Evolutionary conservation across 495 filamentous ascomycete species (phyloP).

Genomic region (Ramalina intermedia): DNA sequence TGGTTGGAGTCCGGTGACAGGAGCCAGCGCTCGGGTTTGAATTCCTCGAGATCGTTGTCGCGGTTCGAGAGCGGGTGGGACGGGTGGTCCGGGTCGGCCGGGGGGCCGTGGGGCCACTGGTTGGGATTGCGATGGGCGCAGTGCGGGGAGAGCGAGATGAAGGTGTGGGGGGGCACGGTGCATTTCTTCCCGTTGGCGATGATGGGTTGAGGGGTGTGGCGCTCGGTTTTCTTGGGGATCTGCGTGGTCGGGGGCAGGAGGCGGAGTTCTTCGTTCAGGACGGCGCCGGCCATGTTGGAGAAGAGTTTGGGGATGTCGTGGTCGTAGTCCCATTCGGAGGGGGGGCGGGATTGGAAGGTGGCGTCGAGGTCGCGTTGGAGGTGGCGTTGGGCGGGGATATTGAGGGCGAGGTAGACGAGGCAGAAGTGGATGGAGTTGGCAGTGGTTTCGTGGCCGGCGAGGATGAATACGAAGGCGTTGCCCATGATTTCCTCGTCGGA

Average conservation of each 20-base stretch:
- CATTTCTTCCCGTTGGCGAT: slow-evolving; percentile 33
- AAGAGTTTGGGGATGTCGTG: slow-evolving; percentile 38
- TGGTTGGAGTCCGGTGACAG: slow-evolving; percentile 26
- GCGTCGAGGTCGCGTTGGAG: slow-evolving; percentile 49
- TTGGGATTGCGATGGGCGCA: slow-evolving; percentile 45
- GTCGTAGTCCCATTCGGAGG: slow-evolving; percentile 49
- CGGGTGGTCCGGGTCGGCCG: slow-evolving; percentile 14
- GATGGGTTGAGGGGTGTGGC: slow-evolving; percentile 33
- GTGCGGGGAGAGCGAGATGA: slow-evolving; percentile 31
- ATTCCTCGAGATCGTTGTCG: slow-evolving; percentile 31
- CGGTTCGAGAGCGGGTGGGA: slow-evolving; percentile 12
- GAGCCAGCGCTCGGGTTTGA: slow-evolving; percentile 44
- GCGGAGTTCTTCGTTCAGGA: slow-evolving; percentile 54
- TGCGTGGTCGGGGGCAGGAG: slow-evolving; percentile 44
- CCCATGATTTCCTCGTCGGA: slow-evolving; percentile 48
- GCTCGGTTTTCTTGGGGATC: slow-evolving; percentile 43
- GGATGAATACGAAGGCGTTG: slow-evolving; percentile 56
- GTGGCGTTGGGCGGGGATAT: slow-evolving; percentile 38
- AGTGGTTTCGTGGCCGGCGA: slow-evolving; percentile 62
- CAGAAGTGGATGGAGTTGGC: slow-evolving; percentile 52
- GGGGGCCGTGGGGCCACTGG: slow-evolving; percentile 30
- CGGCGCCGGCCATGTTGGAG: slow-evolving; percentile 46
- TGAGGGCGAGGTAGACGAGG: slow-evolving; percentile 44
- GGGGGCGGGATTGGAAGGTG: slow-evolving; percentile 34
- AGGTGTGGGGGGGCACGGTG: slow-evolving; percentile 32